Percentiles rank a stretch among this genome's conserved stretches.
phyloP scores from a whole-genome alignment of 2,329 filamentous ascomycete species.

The Biscogniauxia sp. region DNA sequence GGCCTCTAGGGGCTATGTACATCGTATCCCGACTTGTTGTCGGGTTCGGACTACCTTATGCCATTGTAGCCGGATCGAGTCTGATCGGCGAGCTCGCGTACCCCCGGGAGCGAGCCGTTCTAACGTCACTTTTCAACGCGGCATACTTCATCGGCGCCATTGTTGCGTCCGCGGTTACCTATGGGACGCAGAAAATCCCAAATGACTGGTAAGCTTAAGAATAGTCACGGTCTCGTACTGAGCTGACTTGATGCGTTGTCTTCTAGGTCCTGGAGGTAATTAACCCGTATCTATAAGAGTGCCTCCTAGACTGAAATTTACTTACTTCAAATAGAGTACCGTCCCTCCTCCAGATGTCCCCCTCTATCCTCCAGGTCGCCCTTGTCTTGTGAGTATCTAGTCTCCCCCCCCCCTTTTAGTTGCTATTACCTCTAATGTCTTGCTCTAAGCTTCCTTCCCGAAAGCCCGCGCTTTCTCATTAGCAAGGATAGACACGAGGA shows the following conservation, averaged over 20 bases:
- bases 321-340: constrained; percentile 36
- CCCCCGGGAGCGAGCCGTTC: constrained; percentile 57
- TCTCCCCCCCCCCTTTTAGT: background rate
- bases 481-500: constrained; percentile 33
- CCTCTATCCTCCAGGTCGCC: constrained; percentile 37
- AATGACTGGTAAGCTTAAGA: constrained; percentile 27
- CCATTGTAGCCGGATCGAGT: constrained; percentile 56
- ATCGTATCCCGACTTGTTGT: constrained; percentile 58
- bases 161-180: constrained; percentile 46
- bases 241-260: constrained; percentile 11
- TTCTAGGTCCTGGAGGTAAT: constrained; percentile 34
- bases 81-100: constrained; percentile 60
- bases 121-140: constrained; percentile 59
- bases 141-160: constrained; percentile 56
- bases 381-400: constrained; percentile 37
- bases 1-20: constrained; percentile 54
- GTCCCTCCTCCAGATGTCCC: constrained; percentile 43
- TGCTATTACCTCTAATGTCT: constrained; percentile 3
- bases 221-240: background rate
- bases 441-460: constrained; percentile 27
- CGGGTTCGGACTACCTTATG: constrained; percentile 60
- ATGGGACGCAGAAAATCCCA: constrained; percentile 39
- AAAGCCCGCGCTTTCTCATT: constrained; percentile 31
- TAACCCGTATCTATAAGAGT: background rate
- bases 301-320: background rate